Base-by-base conservation (phyloP, 306 rosid species). In the Gastrolobium villosum region DNA sequence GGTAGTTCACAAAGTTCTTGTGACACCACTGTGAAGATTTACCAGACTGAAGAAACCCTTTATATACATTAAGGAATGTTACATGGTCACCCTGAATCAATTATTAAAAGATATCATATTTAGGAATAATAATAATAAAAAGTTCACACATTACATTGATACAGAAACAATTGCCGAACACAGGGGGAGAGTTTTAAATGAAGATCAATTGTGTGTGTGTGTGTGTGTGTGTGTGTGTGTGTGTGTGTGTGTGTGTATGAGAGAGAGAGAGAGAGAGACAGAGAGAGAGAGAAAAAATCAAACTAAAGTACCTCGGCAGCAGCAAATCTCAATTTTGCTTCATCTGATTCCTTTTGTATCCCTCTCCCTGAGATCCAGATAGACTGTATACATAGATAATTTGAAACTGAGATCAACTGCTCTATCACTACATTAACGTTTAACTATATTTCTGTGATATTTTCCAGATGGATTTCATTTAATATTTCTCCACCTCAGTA, bases 11-110 rank as follows among this genome's bases (percentile, higher is more conserved):
- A 61, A 61, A 86, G 87, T 94, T 90, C 88, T 83, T 94, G 81
- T 94, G 92, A 79, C 99, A 92, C 99, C 99, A 94, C 80, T 89
- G 97, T 26, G 99, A 83, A 75, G 97, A 94, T 89, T 92, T 94
- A 71, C 97, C 86, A 83, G 97, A 92, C 86, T 90, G 97, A 75
- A 88, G 96, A 88, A 92, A 94, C 43, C 93, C 97, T 83, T 94
- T 94, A 69, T 90, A 90, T 73, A 94, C 89, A 80, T 94, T 92
- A 74, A 94, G 91, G 89, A 94, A 92, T 0, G 97, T 92, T 74
- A 94, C 90, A 72, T 92, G 97, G 81, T 94, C 97, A 44, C 97
- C 97, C 97, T 94, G 90, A 67, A 89, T 79, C 72, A 60, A 75
- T 78, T 73, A 75, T 74, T 44, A 41, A 60, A 78, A 36, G 71